Percentiles rank a stretch among this genome's conserved stretches.
These are phyloP conservation scores for Lasiodiplodia theobromae DNA, from an alignment of 2,329 filamentous ascomycete genomes.

Conservation along the genomic window DNA sequence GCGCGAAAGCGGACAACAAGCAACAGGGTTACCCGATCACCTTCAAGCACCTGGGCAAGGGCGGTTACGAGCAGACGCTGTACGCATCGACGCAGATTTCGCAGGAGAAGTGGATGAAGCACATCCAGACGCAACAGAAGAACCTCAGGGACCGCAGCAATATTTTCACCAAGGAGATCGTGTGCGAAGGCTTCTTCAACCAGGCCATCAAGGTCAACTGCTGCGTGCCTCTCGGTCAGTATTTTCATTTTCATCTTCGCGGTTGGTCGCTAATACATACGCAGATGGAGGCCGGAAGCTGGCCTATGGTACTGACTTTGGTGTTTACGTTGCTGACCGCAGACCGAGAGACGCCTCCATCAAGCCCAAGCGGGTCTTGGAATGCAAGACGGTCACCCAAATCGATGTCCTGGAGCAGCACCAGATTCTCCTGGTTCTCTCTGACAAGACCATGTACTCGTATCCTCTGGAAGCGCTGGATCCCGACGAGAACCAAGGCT, in stretches of 20 bases:
- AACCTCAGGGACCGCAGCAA: constrained; percentile 79
- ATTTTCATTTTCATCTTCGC: constrained; percentile 9
- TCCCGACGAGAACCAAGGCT: constrained; percentile 74
- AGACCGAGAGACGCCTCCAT: constrained; percentile 79
- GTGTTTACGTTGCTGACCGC: constrained; percentile 90
- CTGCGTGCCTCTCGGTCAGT: constrained; percentile 85
- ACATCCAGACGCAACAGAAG: constrained; percentile 89
- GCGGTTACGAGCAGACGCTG: constrained; percentile 89
- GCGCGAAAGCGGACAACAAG: constrained; percentile 51
- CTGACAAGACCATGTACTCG: constrained; percentile 91
- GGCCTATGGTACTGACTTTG: constrained; percentile 91
- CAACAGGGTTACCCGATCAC: constrained; percentile 92
- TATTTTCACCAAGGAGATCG: constrained; percentile 71
- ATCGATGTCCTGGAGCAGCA: constrained; percentile 97
- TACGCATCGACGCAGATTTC: constrained; percentile 86
- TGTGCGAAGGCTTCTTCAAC: constrained; percentile 90
- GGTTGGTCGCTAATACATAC: constrained; percentile 10
- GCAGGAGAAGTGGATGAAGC: constrained; percentile 95
- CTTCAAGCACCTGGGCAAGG: constrained; percentile 94
- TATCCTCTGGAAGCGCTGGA: constrained; percentile 89
- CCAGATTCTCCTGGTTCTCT: constrained; percentile 85
- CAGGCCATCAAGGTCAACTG: constrained; percentile 90
- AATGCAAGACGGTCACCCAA: constrained; percentile 87
- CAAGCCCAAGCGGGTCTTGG: constrained; percentile 82
- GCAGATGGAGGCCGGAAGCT: constrained; percentile 92